Evolutionary conservation across 768 basidiomycete genomes (phyloP).

Genomic region (Macrocybe gigantea): DNA sequence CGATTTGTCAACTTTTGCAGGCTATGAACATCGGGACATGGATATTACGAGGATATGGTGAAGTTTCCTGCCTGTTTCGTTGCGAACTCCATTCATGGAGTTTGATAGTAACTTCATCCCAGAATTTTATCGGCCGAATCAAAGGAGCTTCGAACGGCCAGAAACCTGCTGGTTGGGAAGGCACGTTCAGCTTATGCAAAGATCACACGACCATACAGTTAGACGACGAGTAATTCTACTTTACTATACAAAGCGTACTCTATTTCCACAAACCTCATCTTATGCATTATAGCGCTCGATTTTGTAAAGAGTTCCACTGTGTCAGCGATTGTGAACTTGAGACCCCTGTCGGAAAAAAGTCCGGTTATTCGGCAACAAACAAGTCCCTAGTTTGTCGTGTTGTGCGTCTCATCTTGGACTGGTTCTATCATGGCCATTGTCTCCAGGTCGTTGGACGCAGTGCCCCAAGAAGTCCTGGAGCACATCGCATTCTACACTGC

Average conservation of each 20-base stretch:
- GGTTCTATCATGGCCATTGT: slow-evolving; percentile 15
- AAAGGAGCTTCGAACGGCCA: slow-evolving; percentile 25
- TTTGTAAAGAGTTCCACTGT: too few species aligned
- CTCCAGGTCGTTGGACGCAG: slow-evolving; percentile 30
- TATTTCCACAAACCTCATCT: background rate
- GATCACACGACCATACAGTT: slow-evolving; percentile 5
- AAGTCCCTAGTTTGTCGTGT: slow-evolving; percentile 2
- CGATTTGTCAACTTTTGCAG: slow-evolving; percentile 6
- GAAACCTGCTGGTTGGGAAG: slow-evolving; percentile 39
- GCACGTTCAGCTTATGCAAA: slow-evolving; percentile 46
- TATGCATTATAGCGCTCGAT: background rate
- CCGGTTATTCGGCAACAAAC: background rate
- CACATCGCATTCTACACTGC: slow-evolving; percentile 67
- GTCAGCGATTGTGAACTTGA: background rate
- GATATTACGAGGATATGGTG: slow-evolving; percentile 47
- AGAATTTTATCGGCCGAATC: slow-evolving; percentile 48
- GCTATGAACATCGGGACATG: slow-evolving; percentile 25
- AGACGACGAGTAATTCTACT: background rate
- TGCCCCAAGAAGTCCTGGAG: slow-evolving; percentile 78
- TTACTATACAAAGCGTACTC: background rate
- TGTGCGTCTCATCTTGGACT: background rate
- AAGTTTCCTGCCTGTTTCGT: slow-evolving; percentile 8
- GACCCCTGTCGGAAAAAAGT: background rate
- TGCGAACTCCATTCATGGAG: slow-evolving; percentile 12
- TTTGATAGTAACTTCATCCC: slow-evolving; percentile 33